Conservation (phyloP, 495 filamentous ascomycete genomes). For the Penicillium flavigenum region DNA sequence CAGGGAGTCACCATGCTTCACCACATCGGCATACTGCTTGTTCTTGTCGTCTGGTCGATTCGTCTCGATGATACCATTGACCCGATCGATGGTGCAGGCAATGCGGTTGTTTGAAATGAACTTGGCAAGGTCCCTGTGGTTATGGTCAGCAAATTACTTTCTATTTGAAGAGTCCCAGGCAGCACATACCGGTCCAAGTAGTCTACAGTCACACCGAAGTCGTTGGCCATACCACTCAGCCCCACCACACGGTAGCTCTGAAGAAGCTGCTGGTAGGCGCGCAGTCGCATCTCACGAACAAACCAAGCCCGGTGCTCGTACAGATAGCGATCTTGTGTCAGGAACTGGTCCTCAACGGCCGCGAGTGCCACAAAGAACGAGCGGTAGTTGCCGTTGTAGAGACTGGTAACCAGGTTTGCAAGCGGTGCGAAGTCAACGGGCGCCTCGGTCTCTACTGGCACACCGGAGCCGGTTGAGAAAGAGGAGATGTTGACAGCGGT, state of each 20-base stretch:
- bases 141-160: conserved; percentile 13
- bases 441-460: conserved; percentile 70
- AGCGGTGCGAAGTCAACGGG: conserved; percentile 79
- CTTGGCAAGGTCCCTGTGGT: conserved; percentile 81
- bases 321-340: conserved; percentile 90
- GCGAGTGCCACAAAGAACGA: conserved; percentile 88
- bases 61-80: conserved; percentile 96
- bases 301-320: conserved; percentile 94
- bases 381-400: conserved; percentile 91
- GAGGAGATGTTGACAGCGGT: conserved; percentile 82
- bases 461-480: conserved; percentile 63
- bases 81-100: conserved; percentile 94
- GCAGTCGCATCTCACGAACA: conserved; percentile 94
- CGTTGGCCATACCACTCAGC: conserved; percentile 88
- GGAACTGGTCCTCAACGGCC: conserved; percentile 89
- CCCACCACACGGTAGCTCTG: conserved; percentile 97
- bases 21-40: conserved; percentile 96
- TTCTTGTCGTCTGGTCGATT: conserved; percentile 98
- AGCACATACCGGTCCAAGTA: conserved; percentile 79
- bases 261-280: conserved; percentile 94
- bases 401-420: conserved; percentile 79
- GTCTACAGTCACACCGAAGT: conserved; percentile 94
- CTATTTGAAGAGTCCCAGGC: background rate
- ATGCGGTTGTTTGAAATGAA: conserved; percentile 95
- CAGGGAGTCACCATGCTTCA: conserved; percentile 93